Evolutionary conservation across 192 early-diverging fungal species (phyloP).

Genomic region (Obelidium mucronatum): DNA sequence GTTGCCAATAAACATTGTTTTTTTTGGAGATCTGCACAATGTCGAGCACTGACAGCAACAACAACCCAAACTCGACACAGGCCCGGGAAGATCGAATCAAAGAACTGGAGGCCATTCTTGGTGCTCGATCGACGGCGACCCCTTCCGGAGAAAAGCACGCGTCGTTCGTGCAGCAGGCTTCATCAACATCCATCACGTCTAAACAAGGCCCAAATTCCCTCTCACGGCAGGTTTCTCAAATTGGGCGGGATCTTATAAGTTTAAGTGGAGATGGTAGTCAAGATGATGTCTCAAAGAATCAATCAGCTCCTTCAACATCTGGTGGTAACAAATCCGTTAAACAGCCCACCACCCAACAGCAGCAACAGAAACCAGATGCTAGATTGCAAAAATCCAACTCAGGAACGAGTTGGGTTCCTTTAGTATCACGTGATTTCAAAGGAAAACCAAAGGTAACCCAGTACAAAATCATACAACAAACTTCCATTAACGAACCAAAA

Average conservation of each 20-base stretch:
- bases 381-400: constrained; percentile 4
- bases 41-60: not conserved
- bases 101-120: constrained; percentile 32
- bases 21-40: not conserved
- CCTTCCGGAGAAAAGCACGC: not conserved
- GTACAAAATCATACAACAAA: not conserved
- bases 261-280: not conserved
- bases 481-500: constrained; percentile 23
- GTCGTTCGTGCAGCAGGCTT: not conserved
- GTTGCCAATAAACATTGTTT: not conserved
- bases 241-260: constrained; percentile 4
- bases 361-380: not conserved
- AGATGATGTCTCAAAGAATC: not conserved
- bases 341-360: no score
- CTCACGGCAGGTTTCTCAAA: constrained; percentile 13
- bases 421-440: constrained; percentile 34
- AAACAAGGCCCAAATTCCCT: not conserved
- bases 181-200: not conserved
- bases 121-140: not conserved
- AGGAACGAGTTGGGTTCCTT: constrained; percentile 16
- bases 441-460: constrained; percentile 36
- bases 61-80: not conserved
- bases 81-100: constrained; percentile 24
- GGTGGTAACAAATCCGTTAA: no score
- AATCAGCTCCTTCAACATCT: no score